phyloP scores from a whole-genome alignment of 2,329 filamentous ascomycete genomes.

The Diplodia mutila region DNA sequence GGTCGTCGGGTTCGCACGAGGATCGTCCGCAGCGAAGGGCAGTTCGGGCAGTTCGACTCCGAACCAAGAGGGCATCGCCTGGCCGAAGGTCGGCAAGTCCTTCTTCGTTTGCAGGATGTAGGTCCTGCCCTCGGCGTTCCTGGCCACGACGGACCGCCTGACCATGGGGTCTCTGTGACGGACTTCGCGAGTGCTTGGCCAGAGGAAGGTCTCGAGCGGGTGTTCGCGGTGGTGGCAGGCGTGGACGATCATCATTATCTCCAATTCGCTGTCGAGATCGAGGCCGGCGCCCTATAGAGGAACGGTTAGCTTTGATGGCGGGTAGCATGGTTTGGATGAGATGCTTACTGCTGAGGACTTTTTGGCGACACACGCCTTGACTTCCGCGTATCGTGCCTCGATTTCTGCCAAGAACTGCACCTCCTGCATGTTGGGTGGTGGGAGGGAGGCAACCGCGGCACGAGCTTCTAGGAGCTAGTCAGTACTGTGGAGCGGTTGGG shows the following conservation, averaged over 20 bases:
- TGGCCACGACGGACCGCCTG: neutral
- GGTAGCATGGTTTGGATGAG: neutral
- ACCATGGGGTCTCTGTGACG: neutral
- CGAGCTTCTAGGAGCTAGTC: neutral
- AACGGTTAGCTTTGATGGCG: neutral
- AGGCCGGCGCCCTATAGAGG: neutral
- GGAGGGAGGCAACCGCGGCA: too few species aligned
- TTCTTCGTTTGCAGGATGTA: too few species aligned
- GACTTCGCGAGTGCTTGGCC: neutral
- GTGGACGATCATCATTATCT: neutral
- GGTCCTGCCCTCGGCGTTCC: neutral
- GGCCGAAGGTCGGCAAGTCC: too few species aligned
- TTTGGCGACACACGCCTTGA: neutral
- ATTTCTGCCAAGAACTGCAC: fast-evolving
- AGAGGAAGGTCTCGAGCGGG: neutral
- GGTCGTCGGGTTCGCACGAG: too few species aligned
- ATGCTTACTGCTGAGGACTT: neutral
- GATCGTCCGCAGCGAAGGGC: too few species aligned
- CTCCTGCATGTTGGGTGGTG: neutral
- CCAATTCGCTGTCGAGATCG: neutral
- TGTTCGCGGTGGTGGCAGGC: neutral
- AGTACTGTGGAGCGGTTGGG: neutral
- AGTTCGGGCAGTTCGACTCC: too few species aligned
- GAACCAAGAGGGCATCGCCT: too few species aligned
- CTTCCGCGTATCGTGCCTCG: neutral